Evolutionary conservation across 2,329 filamentous ascomycete genomes (phyloP).

Genomic region (Colletotrichum lini): DNA sequence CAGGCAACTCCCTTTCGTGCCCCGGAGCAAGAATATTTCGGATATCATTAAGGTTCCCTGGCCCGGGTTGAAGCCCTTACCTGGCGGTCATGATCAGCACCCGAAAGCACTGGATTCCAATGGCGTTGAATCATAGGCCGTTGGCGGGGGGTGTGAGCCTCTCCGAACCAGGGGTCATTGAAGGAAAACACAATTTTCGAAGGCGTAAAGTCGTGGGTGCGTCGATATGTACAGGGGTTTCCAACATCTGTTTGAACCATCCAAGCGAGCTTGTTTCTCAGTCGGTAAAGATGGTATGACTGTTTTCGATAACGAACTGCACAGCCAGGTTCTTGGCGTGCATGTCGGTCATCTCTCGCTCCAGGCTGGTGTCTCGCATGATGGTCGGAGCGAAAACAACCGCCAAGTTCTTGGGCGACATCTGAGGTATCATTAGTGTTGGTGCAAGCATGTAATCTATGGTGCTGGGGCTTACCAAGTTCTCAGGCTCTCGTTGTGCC

Average conservation of each 20-base stretch:
- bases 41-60: conserved; percentile 43
- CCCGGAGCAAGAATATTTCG: conserved; percentile 35
- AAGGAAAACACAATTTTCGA: conserved; percentile 19
- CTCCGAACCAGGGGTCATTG: conserved; percentile 21
- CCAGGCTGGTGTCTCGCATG: conserved; percentile 90
- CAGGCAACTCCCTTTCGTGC: conserved; percentile 36
- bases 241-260: conserved; percentile 20
- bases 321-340: conserved; percentile 92
- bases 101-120: conserved; percentile 30
- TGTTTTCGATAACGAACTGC: conserved; percentile 94
- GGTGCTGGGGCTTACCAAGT: conserved; percentile 72
- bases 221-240: conserved; percentile 40
- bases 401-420: conserved; percentile 96
- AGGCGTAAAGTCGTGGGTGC: conserved; percentile 35
- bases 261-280: conserved; percentile 28
- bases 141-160: background rate
- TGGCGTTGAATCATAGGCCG: conserved; percentile 23
- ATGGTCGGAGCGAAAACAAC: conserved; percentile 99
- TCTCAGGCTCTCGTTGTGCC: conserved; percentile 84
- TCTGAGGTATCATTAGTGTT: conserved; percentile 62
- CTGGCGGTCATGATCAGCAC: conserved; percentile 20
- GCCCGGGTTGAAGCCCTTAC: conserved; percentile 19
- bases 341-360: conserved; percentile 97
- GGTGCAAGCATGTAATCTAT: background rate
- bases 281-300: conserved; percentile 82